phyloP scores from a whole-genome alignment of 2,329 filamentous ascomycete genomes.

The Geoglossum cookeanum region DNA sequence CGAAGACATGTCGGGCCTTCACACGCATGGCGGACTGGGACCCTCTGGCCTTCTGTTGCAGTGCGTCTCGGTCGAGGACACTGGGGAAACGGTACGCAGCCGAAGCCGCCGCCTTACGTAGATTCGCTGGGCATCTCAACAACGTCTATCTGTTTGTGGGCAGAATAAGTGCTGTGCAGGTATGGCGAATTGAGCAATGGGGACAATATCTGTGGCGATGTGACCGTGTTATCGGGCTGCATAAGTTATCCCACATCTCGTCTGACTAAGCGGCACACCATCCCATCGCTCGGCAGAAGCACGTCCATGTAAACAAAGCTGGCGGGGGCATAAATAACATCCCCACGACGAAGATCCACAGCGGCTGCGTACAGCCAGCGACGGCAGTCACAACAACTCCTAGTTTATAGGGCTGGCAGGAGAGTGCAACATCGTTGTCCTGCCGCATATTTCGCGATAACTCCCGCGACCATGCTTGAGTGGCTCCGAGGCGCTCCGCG shows the following conservation, averaged over 20 bases:
- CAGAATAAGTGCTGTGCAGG: neutral
- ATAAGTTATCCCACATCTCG: neutral
- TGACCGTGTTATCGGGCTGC: neutral
- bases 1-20: neutral
- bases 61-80: neutral
- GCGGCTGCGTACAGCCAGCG: neutral
- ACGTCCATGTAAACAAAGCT: neutral
- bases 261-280: neutral
- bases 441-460: neutral
- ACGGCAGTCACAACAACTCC: neutral
- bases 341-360: neutral
- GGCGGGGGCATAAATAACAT: neutral
- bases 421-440: neutral
- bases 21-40: neutral
- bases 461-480: neutral
- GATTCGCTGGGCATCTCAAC: neutral
- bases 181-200: neutral
- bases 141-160: neutral
- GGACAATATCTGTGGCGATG: neutral
- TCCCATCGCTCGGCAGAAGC: neutral
- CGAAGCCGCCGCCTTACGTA: slow-evolving; percentile 3
- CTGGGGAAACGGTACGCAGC: neutral
- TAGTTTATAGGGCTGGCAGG: neutral
- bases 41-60: neutral
- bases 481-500: slow-evolving; percentile 2